A percentile compares a stretch with the other conserved stretches of the same genome.
Evolutionary conservation across 2,329 filamentous ascomycete species (phyloP).

Genomic region (Neonectria coccinea): DNA sequence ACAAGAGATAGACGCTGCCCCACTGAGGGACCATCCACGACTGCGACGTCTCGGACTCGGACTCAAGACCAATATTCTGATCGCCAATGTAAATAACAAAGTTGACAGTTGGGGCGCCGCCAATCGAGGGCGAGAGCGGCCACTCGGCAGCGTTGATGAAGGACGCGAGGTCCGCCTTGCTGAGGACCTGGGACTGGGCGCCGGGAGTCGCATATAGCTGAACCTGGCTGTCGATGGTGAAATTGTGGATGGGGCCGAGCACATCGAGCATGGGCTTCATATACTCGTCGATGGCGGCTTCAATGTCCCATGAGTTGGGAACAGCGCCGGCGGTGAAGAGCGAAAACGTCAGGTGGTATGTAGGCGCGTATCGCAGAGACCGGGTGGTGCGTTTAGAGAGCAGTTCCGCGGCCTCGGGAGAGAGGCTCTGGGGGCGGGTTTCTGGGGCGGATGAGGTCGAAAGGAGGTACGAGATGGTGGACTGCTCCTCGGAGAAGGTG

Average conservation of each 20-base stretch:
- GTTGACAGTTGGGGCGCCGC: constrained; percentile 92
- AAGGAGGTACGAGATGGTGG: constrained; percentile 81
- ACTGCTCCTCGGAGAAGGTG: constrained; percentile 88
- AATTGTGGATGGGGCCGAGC: constrained; percentile 87
- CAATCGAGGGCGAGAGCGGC: constrained; percentile 95
- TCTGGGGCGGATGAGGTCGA: constrained; percentile 65
- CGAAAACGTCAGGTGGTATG: constrained; percentile 96
- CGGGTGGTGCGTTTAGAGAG: constrained; percentile 80
- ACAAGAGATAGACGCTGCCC: constrained; percentile 77
- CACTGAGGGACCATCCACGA: constrained; percentile 96
- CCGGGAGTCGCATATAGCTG: constrained; percentile 87
- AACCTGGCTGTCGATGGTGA: constrained; percentile 95
- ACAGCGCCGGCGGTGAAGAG: constrained; percentile 83
- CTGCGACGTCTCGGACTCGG: constrained; percentile 63
- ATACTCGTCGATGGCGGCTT: constrained; percentile 82
- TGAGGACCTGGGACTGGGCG: constrained; percentile 73
- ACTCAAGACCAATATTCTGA: constrained; percentile 71
- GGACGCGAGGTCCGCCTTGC: constrained; percentile 87
- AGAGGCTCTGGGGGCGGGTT: constrained; percentile 58
- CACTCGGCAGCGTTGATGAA: constrained; percentile 99
- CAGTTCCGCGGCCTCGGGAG: constrained; percentile 65
- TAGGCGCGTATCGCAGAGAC: constrained; percentile 90
- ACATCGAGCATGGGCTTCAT: constrained; percentile 84
- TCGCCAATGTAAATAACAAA: constrained; percentile 93
- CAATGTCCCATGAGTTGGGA: constrained; percentile 93